Percentiles rank a stretch among this genome's conserved stretches.
These are phyloP conservation scores for Trypanosoma cruzi DNA, from an alignment of 208 protist species.

Conservation along the genomic window DNA sequence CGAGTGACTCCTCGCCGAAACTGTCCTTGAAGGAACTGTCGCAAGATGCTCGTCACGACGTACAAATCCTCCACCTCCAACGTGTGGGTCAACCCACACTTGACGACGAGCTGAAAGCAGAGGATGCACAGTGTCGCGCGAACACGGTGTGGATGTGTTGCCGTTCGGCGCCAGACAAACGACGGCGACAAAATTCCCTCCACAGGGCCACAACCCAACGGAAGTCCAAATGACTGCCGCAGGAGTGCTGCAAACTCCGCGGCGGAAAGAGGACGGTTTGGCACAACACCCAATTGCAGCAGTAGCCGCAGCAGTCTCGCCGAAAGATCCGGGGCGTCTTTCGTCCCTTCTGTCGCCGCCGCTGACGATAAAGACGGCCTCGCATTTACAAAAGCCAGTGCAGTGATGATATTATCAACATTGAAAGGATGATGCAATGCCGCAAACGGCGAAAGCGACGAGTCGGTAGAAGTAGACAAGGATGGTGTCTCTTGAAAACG, in stretches of 20 bases:
- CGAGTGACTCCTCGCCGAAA: conserved; percentile 11
- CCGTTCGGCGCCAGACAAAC: conserved; percentile 54
- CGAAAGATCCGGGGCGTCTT: neutral
- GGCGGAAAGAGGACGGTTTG: conserved; percentile 39
- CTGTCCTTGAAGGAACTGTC: conserved; percentile 21
- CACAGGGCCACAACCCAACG: conserved; percentile 8
- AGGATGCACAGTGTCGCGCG: conserved; percentile 55
- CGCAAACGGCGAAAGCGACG: conserved; percentile 2
- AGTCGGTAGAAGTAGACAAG: neutral
- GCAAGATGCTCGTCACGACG: conserved; percentile 52
- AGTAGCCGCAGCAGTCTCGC: conserved; percentile 35
- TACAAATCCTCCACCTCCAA: conserved; percentile 70
- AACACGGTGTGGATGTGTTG: conserved; percentile 35
- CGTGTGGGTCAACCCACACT: conserved; percentile 33
- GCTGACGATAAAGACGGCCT: conserved; percentile 5
- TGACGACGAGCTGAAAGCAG: conserved; percentile 56
- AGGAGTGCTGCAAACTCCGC: conserved; percentile 67
- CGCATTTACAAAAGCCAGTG: conserved; percentile 42
- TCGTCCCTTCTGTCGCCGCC: neutral
- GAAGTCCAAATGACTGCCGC: conserved; percentile 34
- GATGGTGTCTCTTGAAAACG: neutral
- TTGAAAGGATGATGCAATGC: conserved; percentile 3
- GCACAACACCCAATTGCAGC: conserved; percentile 44
- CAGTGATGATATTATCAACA: conserved; percentile 28
- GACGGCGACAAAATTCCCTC: conserved; percentile 63